Evolutionary conservation across 768 basidiomycete species (phyloP), one percentile per base, ranked within the genome.

Genomic region (Cystobasidium ongulense): DNA sequence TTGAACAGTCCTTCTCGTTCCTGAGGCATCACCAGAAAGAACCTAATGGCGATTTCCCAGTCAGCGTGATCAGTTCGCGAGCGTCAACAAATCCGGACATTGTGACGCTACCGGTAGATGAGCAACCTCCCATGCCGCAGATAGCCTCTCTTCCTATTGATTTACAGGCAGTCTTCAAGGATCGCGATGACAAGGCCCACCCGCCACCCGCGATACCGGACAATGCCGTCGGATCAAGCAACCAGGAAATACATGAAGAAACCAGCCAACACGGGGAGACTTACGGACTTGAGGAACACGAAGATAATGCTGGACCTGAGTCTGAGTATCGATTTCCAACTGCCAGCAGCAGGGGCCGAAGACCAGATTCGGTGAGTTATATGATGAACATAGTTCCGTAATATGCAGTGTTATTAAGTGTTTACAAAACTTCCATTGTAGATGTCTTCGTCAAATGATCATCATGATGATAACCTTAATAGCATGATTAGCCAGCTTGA

Each of bases 401-500:
- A n/a, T n/a, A n/a, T n/a, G n/a, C n/a, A n/a, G n/a, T n/a, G n/a
- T n/a, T n/a, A n/a, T n/a, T n/a, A n/a, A n/a, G n/a, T n/a, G n/a
- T n/a, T n/a, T n/a, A n/a, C n/a, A n/a, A n/a, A n/a, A n/a, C 36
- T 23, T 27, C 10, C 23, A 11, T 43, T 17, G 8, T 39, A n/a
- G 35, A 29, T 35, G 15, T 59, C 57, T 27, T 59, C 57, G 2
- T 71, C 68, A 13, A 46, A 38, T n/a, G 53, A 59, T 17, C 33
- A 43, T 17, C 68, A 54, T 36, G 68, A 71, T 54, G 35, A 43
- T 5, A 54, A 54, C 11, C n/a, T 71, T 53, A 54, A 71, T 29
- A 71, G 35, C 11, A 71, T 71, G 68, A 71, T 71, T 10, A 31
- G 53, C 35, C 50, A 59, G 50, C 54, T 71, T 17, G 68, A 71